phyloP scores from a whole-genome alignment of 768 basidiomycete genomes.

The Pleurotus giganteus region DNA sequence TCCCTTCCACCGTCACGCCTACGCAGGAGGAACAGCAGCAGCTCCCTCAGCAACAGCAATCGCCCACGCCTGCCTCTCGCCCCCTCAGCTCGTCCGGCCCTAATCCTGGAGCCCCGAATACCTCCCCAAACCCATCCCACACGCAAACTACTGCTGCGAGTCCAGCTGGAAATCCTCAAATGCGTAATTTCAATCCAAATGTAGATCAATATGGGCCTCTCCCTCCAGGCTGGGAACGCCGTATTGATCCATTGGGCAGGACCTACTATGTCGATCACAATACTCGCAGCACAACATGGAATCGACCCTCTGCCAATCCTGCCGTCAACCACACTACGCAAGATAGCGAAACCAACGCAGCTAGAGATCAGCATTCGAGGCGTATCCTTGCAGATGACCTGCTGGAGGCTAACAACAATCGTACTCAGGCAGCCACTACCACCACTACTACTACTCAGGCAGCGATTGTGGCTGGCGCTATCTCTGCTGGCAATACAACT shows the following conservation, averaged over 20 bases:
- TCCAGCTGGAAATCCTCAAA: conserved; percentile 48
- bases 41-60: conserved; percentile 20
- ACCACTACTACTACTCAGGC: conserved; percentile 27
- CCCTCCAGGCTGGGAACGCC: conserved; percentile 93
- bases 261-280: conserved; percentile 99
- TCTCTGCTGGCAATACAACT: conserved; percentile 46
- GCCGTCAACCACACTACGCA: conserved; percentile 69
- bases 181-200: conserved; percentile 90
- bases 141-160: conserved; percentile 34
- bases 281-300: conserved; percentile 97
- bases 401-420: conserved; percentile 62
- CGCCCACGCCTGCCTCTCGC: conserved; percentile 23
- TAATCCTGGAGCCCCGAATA: conserved; percentile 17
- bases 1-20: conserved; percentile 20
- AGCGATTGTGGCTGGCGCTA: conserved; percentile 34
- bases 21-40: conserved; percentile 23
- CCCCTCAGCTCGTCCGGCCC: conserved; percentile 16
- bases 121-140: conserved; percentile 16
- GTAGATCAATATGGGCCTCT: conserved; percentile 93
- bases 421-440: conserved; percentile 30
- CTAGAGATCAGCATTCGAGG: conserved; percentile 82
- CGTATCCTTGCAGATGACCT: conserved; percentile 84
- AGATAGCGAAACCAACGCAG: conserved; percentile 78
- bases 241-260: conserved; percentile 92
- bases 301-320: conserved; percentile 79